These are phyloP conservation scores for Cystofilobasidium ferigula DNA, from an alignment of 768 basidiomycete species.

Conservation along the genomic window DNA sequence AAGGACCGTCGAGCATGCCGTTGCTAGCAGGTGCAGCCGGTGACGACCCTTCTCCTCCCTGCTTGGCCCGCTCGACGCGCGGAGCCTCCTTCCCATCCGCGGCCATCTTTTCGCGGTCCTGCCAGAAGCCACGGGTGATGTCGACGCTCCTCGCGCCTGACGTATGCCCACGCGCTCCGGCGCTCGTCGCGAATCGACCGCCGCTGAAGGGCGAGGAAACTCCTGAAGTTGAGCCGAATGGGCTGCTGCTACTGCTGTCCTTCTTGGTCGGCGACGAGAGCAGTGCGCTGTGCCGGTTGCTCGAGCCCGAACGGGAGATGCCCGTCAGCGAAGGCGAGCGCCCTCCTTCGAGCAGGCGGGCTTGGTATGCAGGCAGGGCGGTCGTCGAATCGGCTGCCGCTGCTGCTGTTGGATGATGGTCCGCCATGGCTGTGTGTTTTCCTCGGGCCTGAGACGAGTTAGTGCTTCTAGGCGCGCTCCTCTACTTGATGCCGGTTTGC, in stretches of 20 bases:
- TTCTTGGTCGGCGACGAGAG: background rate
- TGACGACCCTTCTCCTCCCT: too few species aligned
- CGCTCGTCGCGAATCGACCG: slow-evolving; percentile 4
- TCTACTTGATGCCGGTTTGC: too few species aligned
- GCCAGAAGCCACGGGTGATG: slow-evolving; percentile 25
- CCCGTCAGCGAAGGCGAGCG: slow-evolving; percentile 7
- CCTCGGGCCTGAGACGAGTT: too few species aligned
- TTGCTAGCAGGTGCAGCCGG: too few species aligned
- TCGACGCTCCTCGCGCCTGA: slow-evolving; percentile 24
- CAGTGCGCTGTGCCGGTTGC: slow-evolving; percentile 8
- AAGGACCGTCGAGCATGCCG: too few species aligned
- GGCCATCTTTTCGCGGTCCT: slow-evolving; percentile 18
- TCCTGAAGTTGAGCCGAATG: too few species aligned
- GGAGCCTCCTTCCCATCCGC: background rate
- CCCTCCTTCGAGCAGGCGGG: slow-evolving; percentile 16
- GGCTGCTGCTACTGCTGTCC: too few species aligned
- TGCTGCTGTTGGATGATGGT: background rate
- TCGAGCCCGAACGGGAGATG: slow-evolving; percentile 11
- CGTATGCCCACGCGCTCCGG: slow-evolving; percentile 13
- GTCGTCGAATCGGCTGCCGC: background rate
- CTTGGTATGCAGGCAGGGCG: slow-evolving; percentile 22
- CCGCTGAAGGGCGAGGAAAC: background rate
- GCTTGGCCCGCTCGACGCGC: background rate
- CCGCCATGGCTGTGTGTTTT: too few species aligned
- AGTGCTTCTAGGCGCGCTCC: too few species aligned